Conservation (phyloP, 139 green algal species). For the Micractinium sp. region DNA sequence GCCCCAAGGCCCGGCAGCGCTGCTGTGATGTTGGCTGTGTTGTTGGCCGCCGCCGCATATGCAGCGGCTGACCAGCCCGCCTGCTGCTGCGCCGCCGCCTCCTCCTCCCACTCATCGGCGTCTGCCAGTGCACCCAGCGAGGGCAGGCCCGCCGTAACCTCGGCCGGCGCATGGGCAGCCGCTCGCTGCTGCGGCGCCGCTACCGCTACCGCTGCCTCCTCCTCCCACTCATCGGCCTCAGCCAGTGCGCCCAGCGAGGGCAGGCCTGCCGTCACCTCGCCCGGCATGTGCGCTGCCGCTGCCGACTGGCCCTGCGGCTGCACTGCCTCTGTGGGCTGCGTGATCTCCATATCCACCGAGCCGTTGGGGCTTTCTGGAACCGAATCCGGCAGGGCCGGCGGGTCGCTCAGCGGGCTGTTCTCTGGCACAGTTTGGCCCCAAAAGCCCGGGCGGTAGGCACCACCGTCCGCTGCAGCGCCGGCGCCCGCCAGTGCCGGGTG, state of each 20-base stretch:
- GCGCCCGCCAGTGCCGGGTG: slow-evolving; percentile 10
- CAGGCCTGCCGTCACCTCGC: slow-evolving; percentile 43
- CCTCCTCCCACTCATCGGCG: slow-evolving; percentile 37
- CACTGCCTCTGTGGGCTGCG: background rate
- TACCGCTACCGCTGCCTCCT: background rate
- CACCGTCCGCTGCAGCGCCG: background rate
- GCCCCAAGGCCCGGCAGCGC: slow-evolving; percentile 73
- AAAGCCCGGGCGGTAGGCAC: slow-evolving; percentile 22
- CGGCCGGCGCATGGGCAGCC: background rate
- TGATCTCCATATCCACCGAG: slow-evolving; percentile 42
- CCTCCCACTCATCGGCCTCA: slow-evolving; percentile 35
- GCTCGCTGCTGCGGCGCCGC: background rate
- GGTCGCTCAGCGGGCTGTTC: slow-evolving; percentile 24
- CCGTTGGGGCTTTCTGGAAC: slow-evolving; percentile 13
- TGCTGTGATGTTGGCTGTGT: slow-evolving; percentile 73
- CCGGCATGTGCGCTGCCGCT: slow-evolving; percentile 7
- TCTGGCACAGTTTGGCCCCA: slow-evolving; percentile 20
- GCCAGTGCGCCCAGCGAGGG: slow-evolving; percentile 31
- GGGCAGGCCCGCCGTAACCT: slow-evolving; percentile 42
- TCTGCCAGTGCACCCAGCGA: slow-evolving; percentile 29
- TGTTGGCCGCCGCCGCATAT: slow-evolving; percentile 11
- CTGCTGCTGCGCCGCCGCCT: slow-evolving; percentile 3
- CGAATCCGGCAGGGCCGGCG: background rate
- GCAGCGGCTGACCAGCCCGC: slow-evolving; percentile 7
- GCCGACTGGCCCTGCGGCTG: background rate